These are phyloP conservation scores for Vitis hybrid DNA, from an alignment of 177 flowering plant species.

Conservation along the genomic window DNA sequence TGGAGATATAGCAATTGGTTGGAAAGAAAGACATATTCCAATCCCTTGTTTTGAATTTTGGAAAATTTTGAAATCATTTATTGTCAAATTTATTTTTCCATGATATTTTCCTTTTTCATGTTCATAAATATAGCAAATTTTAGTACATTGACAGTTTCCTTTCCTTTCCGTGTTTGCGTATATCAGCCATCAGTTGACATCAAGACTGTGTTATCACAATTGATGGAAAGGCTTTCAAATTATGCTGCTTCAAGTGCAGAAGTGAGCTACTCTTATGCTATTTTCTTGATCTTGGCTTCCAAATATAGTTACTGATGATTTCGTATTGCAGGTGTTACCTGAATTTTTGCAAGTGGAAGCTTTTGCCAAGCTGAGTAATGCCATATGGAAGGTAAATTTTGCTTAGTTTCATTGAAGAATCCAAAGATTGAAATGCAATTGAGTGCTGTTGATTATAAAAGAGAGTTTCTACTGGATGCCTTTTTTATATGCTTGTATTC, in stretches of 20 bases:
- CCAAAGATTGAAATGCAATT: neutral
- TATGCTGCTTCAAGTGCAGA: conserved; percentile 90
- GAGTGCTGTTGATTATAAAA: too few relatives aligned
- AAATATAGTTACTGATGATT: conserved; percentile 8
- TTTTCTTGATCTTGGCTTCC: neutral
- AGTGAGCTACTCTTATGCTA: conserved; percentile 36
- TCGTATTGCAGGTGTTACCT: conserved; percentile 57
- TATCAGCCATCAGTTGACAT: conserved; percentile 86
- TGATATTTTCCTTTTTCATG: neutral
- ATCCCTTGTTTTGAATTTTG: neutral
- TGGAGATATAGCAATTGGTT: neutral
- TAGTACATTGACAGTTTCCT: neutral
- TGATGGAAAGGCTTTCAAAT: conserved; percentile 90
- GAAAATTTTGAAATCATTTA: conserved; percentile 11
- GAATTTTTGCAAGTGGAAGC: conserved; percentile 96
- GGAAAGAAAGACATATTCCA: neutral
- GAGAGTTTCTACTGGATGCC: too few relatives aligned
- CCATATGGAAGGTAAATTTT: conserved; percentile 78
- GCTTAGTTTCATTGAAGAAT: neutral
- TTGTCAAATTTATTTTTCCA: conserved; percentile 25
- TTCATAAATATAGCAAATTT: neutral
- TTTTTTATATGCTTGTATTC: too few relatives aligned
- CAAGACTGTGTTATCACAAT: conserved; percentile 80
- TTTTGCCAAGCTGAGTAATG: conserved; percentile 77
- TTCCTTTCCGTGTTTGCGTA: conserved; percentile 1